Percentiles rank a stretch among this genome's conserved stretches.
Conservation (phyloP, 2,329 filamentous ascomycete genomes). For the Pseudocercospora fijiensis region DNA sequence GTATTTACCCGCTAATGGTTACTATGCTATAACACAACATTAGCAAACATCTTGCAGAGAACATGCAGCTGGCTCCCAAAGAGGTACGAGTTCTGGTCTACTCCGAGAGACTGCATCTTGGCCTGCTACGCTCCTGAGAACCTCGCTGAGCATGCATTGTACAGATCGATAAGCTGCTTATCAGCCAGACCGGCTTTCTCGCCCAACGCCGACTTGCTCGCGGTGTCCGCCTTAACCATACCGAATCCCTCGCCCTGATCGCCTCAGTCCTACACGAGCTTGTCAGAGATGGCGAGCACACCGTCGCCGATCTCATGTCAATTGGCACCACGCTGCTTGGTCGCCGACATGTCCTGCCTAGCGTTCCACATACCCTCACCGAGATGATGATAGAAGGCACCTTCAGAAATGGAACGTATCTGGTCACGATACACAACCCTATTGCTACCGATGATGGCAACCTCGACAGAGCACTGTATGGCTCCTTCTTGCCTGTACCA, state of each 20-base stretch:
- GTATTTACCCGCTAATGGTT: too few species aligned
- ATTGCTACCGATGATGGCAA: constrained; percentile 84
- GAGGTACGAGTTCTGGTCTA: constrained; percentile 30
- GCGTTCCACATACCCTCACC: constrained; percentile 72
- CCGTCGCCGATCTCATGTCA: constrained; percentile 88
- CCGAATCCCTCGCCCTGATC: constrained; percentile 81
- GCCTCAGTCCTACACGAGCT: constrained; percentile 90
- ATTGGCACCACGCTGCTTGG: constrained; percentile 90
- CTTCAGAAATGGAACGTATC: constrained; percentile 84
- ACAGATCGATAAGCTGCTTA: constrained; percentile 93
- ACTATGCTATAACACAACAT: constrained; percentile 10
- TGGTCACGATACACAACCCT: constrained; percentile 91
- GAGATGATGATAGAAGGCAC: constrained; percentile 94
- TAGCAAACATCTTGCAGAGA: constrained; percentile 10
- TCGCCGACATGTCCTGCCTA: constrained; percentile 83
- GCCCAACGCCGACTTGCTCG: constrained; percentile 85
- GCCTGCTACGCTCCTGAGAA: background rate
- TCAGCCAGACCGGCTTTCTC: constrained; percentile 81
- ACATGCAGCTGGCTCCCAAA: constrained; percentile 41
- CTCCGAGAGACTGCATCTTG: background rate
- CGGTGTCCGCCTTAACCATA: constrained; percentile 84
- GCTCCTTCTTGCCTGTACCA: constrained; percentile 83
- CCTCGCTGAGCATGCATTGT: background rate
- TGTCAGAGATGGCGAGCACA: constrained; percentile 93
- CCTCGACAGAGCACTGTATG: constrained; percentile 82